Conservation (phyloP, 2,329 filamentous ascomycete species). For the Colletotrichum navitas region DNA sequence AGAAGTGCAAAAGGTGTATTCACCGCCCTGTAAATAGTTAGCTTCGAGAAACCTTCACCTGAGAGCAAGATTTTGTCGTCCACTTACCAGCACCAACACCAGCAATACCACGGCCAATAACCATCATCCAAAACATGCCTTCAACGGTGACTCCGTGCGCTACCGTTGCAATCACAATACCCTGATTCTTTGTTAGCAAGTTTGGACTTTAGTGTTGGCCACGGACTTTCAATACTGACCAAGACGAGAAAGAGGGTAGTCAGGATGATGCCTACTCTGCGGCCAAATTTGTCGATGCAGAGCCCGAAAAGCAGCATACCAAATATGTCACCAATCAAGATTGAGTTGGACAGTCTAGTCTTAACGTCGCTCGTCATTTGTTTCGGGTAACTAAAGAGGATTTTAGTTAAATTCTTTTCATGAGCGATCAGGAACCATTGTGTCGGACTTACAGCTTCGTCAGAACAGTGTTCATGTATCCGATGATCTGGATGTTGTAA, state of each 20-base stretch:
- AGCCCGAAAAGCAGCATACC: slow-evolving; percentile 57
- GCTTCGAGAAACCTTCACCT: neutral
- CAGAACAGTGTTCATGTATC: slow-evolving; percentile 51
- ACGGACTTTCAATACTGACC: neutral
- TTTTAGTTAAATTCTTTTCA: accelerated
- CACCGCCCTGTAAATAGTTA: slow-evolving; percentile 43
- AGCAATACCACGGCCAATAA: slow-evolving; percentile 59
- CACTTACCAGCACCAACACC: slow-evolving; percentile 59
- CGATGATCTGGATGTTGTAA: slow-evolving; percentile 52
- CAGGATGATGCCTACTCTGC: slow-evolving; percentile 59
- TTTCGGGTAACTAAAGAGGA: slow-evolving; percentile 43
- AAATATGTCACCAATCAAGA: slow-evolving; percentile 57
- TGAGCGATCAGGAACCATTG: accelerated
- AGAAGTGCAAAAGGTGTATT: slow-evolving; percentile 49
- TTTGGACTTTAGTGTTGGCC: accelerated
- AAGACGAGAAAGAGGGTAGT: slow-evolving; percentile 61
- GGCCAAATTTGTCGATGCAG: slow-evolving; percentile 60
- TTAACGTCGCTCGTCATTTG: slow-evolving; percentile 52
- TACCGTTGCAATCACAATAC: slow-evolving; percentile 59
- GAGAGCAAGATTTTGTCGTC: accelerated
- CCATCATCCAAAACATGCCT: slow-evolving; percentile 66
- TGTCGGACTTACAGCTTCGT: slow-evolving; percentile 44
- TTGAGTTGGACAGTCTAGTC: slow-evolving; percentile 55
- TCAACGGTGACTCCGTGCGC: slow-evolving; percentile 56
- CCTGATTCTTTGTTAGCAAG: slow-evolving; percentile 35